Evolutionary conservation across 1,284 basidiomycete species (phyloP), one percentile per base, ranked within the genome.

Genomic region (Stereum hirsutum): DNA sequence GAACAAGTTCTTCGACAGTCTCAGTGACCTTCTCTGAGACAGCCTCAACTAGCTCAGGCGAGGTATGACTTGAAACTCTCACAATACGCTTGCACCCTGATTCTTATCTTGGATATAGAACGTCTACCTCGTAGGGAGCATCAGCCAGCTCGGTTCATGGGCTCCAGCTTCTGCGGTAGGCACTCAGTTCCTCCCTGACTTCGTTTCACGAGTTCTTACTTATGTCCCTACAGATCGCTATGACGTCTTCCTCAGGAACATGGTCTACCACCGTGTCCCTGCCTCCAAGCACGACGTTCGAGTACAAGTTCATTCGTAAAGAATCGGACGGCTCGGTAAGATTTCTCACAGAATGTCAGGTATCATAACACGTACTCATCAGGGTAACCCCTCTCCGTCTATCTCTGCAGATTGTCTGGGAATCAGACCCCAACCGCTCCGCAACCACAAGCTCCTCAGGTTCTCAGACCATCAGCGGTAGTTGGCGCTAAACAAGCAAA

Each of bases 291-390:
- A 74, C 71, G 0, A 50, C 53, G 1, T 78, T 81, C 55, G 50
- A 74, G 49, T 81, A 74, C 62, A 82, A 81, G 57, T 80, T 76
- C 47, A 73, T 81, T 47, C 60, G 73, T 23, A 76, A 74, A 54
- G 70, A 73, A 47, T 61, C 66, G 2, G 62, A 74, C 48, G 77
- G 75, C 39, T 68, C 57, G 44, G 76, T 79, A 50, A 50, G 75
- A 62, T 15, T n/a, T n/a, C n/a, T n/a, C n/a, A n/a, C n/a, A n/a
- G n/a, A n/a, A n/a, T n/a, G n/a, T n/a, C n/a, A n/a, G n/a, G 28
- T 15, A 6, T 15, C 28, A 4, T 11, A 31, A 11, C 5, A 11
- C 15, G 12, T 2, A 31, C 15, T 15, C 28, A 31, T 31, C 11
- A 11, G 28, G 3, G 15, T 4, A 31, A 1, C 5, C 6, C 28